Base-by-base conservation (phyloP, 768 basidiomycete genomes). In the Kwoniella pini region DNA sequence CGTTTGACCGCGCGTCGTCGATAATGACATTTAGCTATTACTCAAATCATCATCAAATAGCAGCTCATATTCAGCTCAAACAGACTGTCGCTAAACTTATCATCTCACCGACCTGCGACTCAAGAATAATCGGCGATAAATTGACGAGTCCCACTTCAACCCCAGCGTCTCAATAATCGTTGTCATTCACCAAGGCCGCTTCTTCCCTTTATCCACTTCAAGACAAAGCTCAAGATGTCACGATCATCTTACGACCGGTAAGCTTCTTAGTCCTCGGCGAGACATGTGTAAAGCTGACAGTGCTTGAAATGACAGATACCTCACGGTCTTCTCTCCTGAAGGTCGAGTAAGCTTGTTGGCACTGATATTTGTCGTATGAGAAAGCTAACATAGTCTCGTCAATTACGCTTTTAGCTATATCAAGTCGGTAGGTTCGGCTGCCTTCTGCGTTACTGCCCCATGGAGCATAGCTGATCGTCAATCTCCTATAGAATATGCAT, bases 251-350 rank as follows among this genome's bases (percentile, higher is more conserved):
- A 96, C 80, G 93, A 96, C 79, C 84, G 92, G 90, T 87, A 65
- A 38, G 73, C 62, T 38, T n/a, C n/a, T n/a, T 12, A 17, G n/a
- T 15, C 22, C 26, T 21, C 38, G 26, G 21, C 39, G 6, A 19
- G 42, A 19, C 11, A 12, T 21, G 24, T 22, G 24, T 22, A 1
- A 26, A 49, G 27, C 58, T 60, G 40, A 51, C 31, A 22, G 21
- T 13, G 13, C 21, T 63, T 60, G 30, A 17, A 44, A 10, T 40
- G 39, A 54, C 66, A 79, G 91, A 83, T 97, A 91, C 80, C 86
- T 98, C 44, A 97, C 95, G 26, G 90, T 97, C 68, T 96, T 96
- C 82, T 96, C 91, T 1, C 93, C 93, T 1, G 92, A 99, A 81
- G 96, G 96, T 39, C 61, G 77, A 54, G 74, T 77, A 55, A 65